Conservation (phyloP, 208 protist species). For the Phytomonas sp. region DNA sequence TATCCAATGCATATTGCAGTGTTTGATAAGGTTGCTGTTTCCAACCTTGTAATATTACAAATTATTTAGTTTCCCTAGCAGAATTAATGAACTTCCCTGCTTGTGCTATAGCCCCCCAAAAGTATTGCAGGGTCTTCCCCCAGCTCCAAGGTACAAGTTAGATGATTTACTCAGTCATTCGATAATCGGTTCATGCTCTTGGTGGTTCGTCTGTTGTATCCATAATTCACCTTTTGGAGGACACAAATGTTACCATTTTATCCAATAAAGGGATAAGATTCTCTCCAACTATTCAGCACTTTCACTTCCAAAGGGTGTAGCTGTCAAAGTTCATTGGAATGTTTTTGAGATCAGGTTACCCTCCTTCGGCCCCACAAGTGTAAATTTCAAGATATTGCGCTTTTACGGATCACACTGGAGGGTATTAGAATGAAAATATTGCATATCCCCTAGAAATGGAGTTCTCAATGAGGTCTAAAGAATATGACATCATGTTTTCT, state of each 20-base stretch:
- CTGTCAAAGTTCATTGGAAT: neutral
- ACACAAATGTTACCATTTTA: neutral
- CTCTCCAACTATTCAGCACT: neutral
- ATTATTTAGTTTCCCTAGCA: neutral
- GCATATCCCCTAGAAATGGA: neutral
- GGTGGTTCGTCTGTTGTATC: neutral
- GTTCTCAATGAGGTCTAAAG: neutral
- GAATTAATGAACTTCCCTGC: neutral
- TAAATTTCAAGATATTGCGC: neutral
- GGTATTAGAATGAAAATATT: neutral
- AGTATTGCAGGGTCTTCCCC: neutral
- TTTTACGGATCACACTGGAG: neutral
- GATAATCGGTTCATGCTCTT: neutral
- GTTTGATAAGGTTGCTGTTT: neutral
- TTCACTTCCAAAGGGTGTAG: neutral
- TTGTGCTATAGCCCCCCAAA: neutral
- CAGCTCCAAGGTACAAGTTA: neutral
- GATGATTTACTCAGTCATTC: neutral
- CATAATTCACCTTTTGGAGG: neutral
- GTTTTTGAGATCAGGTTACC: neutral
- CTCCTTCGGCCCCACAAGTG: neutral
- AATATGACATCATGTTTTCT: neutral
- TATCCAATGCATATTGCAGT: neutral
- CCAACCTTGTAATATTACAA: neutral
- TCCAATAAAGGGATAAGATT: neutral